Percentiles rank a stretch among this genome's conserved stretches.
These are phyloP conservation scores for Catenaria anguillulae DNA, from an alignment of 371 early-diverging fungal genomes.

Conservation along the genomic window DNA sequence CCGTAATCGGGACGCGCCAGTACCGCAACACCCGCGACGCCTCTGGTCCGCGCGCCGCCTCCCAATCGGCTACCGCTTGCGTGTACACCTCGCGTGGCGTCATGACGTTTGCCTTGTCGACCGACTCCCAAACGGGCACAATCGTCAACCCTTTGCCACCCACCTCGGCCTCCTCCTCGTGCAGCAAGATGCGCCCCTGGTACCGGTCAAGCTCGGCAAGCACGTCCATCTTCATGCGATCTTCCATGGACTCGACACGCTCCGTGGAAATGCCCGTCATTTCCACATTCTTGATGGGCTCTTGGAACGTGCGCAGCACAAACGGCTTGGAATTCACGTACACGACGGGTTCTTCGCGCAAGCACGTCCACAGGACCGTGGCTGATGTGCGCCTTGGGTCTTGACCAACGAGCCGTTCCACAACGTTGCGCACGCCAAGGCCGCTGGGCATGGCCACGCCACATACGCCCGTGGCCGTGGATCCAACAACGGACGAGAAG, in stretches of 20 bases:
- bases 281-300: constrained; percentile 46
- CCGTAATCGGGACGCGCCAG: constrained; percentile 43
- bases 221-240: constrained; percentile 44
- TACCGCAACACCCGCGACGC: constrained; percentile 36
- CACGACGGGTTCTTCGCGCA: constrained; percentile 61
- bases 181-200: constrained; percentile 38
- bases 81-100: constrained; percentile 45
- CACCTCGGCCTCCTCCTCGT: constrained; percentile 38
- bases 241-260: constrained; percentile 52
- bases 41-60: constrained; percentile 20
- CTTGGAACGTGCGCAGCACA: constrained; percentile 42
- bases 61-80: constrained; percentile 16
- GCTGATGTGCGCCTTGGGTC: not conserved
- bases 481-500: constrained; percentile 27
- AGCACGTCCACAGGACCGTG: constrained; percentile 44
- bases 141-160: constrained; percentile 20
- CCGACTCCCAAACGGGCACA: constrained; percentile 50
- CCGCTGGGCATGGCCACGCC: constrained; percentile 23
- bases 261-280: constrained; percentile 52
- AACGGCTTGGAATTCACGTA: constrained; percentile 50
- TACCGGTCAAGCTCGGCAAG: constrained; percentile 36
- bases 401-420: too few relatives aligned
- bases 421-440: too few relatives aligned
- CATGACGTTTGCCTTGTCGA: constrained; percentile 27
- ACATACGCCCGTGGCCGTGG: constrained; percentile 48